These are phyloP conservation scores for Spergularia azorica DNA, from an alignment of 179 eudicot genomes.

Conservation along the genomic window DNA sequence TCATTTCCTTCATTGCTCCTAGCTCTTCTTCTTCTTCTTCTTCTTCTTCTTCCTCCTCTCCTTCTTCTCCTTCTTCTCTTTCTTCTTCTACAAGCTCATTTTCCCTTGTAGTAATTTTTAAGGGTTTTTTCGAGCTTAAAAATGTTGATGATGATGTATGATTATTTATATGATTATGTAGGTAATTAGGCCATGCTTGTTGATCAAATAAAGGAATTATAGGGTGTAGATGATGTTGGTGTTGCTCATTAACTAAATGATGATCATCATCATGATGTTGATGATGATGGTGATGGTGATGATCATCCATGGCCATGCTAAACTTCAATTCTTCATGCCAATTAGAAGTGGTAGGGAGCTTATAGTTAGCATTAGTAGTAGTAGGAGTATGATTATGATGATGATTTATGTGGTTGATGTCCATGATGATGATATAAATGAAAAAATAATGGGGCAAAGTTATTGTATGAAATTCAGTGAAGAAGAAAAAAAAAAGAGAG, in stretches of 20 bases:
- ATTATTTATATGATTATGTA: constrained; percentile 20
- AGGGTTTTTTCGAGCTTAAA: background rate
- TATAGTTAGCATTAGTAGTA: background rate
- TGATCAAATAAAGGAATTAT: constrained; percentile 26
- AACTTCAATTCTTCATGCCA: constrained; percentile 16
- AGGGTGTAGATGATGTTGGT: constrained; percentile 17
- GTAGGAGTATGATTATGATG: background rate
- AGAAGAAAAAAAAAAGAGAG: constrained; percentile 1
- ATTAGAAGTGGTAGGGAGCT: constrained; percentile 4
- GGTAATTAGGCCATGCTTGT: constrained; percentile 32
- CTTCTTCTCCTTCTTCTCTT: constrained; percentile 6
- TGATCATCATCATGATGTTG: constrained; percentile 19
- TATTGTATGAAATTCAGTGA: constrained; percentile 14
- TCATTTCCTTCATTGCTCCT: constrained; percentile 54
- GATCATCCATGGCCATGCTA: constrained; percentile 32
- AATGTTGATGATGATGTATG: constrained; percentile 13
- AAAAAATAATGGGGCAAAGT: constrained; percentile 10
- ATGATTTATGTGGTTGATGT: constrained; percentile 25
- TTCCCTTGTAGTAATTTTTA: background rate
- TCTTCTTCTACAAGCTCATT: background rate
- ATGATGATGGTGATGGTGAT: constrained; percentile 25
- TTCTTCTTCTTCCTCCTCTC: constrained; percentile 17
- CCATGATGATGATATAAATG: constrained; percentile 24
- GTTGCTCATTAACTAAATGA: constrained; percentile 10
- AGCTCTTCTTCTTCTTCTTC: constrained; percentile 51